Evolutionary conservation across 1,284 basidiomycete species (phyloP), one percentile per base, ranked within the genome.

Genomic region (Pascua sp.): DNA sequence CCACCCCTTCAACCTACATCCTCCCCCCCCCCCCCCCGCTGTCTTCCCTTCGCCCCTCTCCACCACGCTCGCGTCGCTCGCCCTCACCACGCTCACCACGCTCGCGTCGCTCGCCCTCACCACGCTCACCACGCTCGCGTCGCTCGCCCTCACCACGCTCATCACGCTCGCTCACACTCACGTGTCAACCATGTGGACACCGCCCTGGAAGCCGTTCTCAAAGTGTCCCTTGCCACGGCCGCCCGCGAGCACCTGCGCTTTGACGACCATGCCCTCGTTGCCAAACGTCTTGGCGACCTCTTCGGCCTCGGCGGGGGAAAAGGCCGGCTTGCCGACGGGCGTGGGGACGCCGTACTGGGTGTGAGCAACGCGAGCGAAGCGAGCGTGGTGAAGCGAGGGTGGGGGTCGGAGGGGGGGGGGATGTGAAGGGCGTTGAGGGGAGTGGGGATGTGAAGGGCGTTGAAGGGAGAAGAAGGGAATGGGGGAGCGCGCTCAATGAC

Each of bases 201-300:
- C 96, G 57, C 96, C 95, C 78, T 98, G 88, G 74, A 98, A 86
- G 38, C 96, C 96, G 73, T 86, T 91, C 80, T 95, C 88, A 72
- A 99, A 99, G 73, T 91, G 89, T 56, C 96, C 96, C 83, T 98
- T 98, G 68, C 96, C 96, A 75, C 96, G 87, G 69, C 96, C 96
- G 73, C 96, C 96, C 64, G 96, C 96, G 59, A 99, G 87, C 10
- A 99, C 96, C 79, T 99, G 96, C 36, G 73, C 96, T 81, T 98
- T 98, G 80, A 98, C 92, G 38, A 97, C 92, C 57, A 93, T 85
- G 62, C 84, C 83, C 54, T 61, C 46, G 88, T 91, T 89, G 89
- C 90, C 88, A 71, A 98, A 96, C 66, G 85, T 84, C 80, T 90
- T 85, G 56, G 93, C 93, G 53, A 91, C 91, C 66, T 88, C 81